Evolutionary conservation across 23 red algal species (phyloP).

Genomic region (Agarophyton chilense): DNA sequence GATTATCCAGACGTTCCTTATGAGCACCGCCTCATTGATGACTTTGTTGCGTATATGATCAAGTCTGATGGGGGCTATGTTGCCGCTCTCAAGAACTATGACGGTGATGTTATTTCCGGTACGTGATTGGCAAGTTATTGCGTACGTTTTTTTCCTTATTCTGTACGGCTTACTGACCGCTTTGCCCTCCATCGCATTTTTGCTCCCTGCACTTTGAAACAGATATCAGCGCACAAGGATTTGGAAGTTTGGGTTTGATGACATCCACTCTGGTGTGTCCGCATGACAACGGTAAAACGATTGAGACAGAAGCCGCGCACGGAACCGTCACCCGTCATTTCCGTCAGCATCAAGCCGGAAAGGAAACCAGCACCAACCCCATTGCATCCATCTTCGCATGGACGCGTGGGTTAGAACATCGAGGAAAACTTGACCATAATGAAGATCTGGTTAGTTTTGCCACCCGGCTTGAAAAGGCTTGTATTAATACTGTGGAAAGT

Average conservation of each 20-base stretch:
- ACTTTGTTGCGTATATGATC: constrained; percentile 94
- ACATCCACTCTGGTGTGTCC: constrained; percentile 80
- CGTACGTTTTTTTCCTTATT: not conserved
- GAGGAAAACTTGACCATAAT: constrained; percentile 82
- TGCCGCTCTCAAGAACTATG: constrained; percentile 93
- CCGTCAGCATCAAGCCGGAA: constrained; percentile 81
- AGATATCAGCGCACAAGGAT: constrained; percentile 96
- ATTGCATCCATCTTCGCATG: constrained; percentile 93
- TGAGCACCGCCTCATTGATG: constrained; percentile 94
- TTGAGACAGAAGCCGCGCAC: constrained; percentile 90
- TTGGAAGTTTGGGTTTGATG: constrained; percentile 93
- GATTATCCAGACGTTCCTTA: constrained; percentile 72
- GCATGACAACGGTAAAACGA: constrained; percentile 78
- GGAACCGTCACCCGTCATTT: constrained; percentile 97
- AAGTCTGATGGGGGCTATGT: constrained; percentile 85
- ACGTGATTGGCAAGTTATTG: not conserved
- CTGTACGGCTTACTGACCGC: no score
- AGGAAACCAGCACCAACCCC: constrained; percentile 93
- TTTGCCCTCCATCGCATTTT: no score
- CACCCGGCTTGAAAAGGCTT: constrained; percentile 69
- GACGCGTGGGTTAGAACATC: constrained; percentile 88
- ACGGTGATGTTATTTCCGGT: constrained; percentile 86
- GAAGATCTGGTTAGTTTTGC: constrained; percentile 68
- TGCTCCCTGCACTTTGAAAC: not conserved
- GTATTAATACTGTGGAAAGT: constrained; percentile 76